A percentile compares a stretch with the other conserved stretches of the same genome.
These are phyloP conservation scores for Sugiyamaella novakii DNA, from an alignment of 1,139 yeast genomes.

Conservation along the genomic window DNA sequence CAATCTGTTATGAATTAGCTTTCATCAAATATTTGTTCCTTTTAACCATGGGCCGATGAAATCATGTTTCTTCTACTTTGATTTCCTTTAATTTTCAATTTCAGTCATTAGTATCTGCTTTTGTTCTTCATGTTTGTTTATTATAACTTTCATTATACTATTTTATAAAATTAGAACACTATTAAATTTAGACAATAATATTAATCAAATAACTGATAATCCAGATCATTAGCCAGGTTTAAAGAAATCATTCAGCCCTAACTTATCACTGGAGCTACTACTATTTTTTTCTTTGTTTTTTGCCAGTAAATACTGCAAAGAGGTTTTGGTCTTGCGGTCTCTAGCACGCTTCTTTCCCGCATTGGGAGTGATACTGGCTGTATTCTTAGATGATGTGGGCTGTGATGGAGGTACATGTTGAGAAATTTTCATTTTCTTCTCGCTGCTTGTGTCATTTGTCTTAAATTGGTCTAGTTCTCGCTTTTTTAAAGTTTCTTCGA, in stretches of 20 bases:
- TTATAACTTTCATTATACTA: neutral
- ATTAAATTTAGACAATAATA: conserved; percentile 6
- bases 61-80: neutral
- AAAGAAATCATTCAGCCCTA: conserved; percentile 22
- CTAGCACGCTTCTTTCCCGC: conserved; percentile 27
- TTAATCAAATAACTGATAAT: neutral
- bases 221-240: conserved; percentile 16
- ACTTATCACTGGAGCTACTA: conserved; percentile 6
- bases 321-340: conserved; percentile 24
- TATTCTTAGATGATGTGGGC: conserved; percentile 3
- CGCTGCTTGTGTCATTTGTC: neutral
- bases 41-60: conserved; percentile 6
- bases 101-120: conserved; percentile 6
- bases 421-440: neutral
- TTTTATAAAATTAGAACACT: conserved; percentile 12
- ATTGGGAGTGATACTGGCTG: conserved; percentile 3
- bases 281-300: conserved; percentile 14
- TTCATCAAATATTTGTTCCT: too few relatives aligned
- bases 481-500: neutral
- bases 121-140: conserved; percentile 1
- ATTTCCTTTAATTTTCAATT: neutral
- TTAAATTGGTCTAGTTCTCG: neutral
- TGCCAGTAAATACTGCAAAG: conserved; percentile 20
- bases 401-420: neutral
- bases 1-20: too few relatives aligned